A percentile compares a stretch with the other conserved stretches of the same genome.
phyloP scores from a whole-genome alignment of 2,329 filamentous ascomycete genomes.

The Cercospora janseana region DNA sequence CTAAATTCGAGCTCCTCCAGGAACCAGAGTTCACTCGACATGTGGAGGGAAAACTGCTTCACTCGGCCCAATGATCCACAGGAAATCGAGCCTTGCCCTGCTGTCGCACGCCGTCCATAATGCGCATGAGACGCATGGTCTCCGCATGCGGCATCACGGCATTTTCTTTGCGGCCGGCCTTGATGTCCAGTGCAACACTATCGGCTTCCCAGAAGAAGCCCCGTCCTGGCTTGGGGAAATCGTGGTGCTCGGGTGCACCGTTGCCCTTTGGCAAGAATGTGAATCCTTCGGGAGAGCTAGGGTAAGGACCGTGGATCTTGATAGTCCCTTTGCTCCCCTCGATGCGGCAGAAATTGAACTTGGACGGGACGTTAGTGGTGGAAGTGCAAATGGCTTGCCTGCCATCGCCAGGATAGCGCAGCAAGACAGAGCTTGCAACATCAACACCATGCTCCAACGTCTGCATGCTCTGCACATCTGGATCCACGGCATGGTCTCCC shows the following conservation, averaged over 20 bases:
- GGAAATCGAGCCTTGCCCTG: conserved; percentile 36
- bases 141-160: conserved; percentile 48
- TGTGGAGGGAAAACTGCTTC: not conserved
- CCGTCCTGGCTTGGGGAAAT: conserved; percentile 40
- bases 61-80: conserved; percentile 15
- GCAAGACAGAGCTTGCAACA: conserved; percentile 40
- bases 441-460: conserved; percentile 38
- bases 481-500: conserved; percentile 34
- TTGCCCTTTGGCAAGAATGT: conserved; percentile 37
- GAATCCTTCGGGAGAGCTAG: conserved; percentile 39
- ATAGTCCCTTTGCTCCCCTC: conserved; percentile 44
- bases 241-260: conserved; percentile 36
- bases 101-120: conserved; percentile 50
- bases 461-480: conserved; percentile 43
- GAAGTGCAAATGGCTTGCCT: conserved; percentile 47
- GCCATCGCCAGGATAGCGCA: conserved; percentile 42
- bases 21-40: conserved; percentile 5
- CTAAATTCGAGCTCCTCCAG: not conserved
- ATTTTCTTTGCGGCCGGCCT: conserved; percentile 41
- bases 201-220: conserved; percentile 51
- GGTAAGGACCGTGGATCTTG: conserved; percentile 38
- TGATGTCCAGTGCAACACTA: conserved; percentile 44
- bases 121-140: conserved; percentile 47
- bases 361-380: conserved; percentile 33
- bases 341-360: conserved; percentile 41